Percentiles rank a stretch among this genome's conserved stretches.
Evolutionary conservation across 331 rosid genomes (phyloP).

Genomic region (Erythrophleum ivorense): DNA sequence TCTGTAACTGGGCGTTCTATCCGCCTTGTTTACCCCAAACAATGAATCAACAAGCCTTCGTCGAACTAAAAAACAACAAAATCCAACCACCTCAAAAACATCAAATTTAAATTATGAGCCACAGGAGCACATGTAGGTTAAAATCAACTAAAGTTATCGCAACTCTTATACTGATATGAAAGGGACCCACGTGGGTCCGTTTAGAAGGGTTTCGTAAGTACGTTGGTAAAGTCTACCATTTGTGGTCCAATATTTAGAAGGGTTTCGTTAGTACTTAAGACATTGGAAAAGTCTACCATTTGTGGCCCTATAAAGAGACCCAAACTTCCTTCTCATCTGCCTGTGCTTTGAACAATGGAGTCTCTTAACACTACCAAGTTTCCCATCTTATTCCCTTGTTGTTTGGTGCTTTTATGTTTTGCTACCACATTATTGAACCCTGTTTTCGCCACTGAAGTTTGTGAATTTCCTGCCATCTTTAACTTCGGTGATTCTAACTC

Average conservation of each 20-base stretch:
- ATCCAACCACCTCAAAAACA: too few relatives aligned
- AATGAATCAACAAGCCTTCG: too few relatives aligned
- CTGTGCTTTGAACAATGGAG: background rate
- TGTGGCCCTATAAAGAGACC: background rate
- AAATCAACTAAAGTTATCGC: too few relatives aligned
- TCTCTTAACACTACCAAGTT: background rate
- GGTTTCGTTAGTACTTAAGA: background rate
- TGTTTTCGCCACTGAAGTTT: background rate
- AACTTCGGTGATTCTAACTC: conserved; percentile 23
- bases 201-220: too few relatives aligned
- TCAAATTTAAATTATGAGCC: too few relatives aligned
- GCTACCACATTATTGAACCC: background rate
- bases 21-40: too few relatives aligned
- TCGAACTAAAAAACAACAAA: too few relatives aligned
- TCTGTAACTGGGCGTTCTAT: background rate
- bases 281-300: background rate
- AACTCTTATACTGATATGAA: too few relatives aligned
- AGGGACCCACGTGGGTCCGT: too few relatives aligned
- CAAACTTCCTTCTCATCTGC: background rate
- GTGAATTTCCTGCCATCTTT: conserved; percentile 17
- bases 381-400: background rate
- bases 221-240: too few relatives aligned
- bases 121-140: too few relatives aligned
- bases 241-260: too few relatives aligned
- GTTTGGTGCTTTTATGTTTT: background rate